Conservation (phyloP, 371 early-diverging fungal genomes). For the Syncephalis plumigaleata region DNA sequence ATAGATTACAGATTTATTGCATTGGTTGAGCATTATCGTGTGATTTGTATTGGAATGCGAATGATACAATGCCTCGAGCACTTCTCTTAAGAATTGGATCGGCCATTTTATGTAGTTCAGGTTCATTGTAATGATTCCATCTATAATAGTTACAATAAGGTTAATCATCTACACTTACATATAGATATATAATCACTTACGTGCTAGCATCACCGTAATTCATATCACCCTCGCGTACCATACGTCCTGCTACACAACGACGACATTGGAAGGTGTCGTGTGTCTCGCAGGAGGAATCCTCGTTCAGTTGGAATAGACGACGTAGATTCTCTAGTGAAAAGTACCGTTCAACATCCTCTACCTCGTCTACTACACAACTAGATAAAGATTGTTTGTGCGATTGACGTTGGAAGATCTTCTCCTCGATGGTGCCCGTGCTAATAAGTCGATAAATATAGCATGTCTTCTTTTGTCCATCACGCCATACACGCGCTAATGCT, state of each 20-base stretch:
- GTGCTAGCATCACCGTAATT: slow-evolving; percentile 10
- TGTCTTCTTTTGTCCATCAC: slow-evolving; percentile 90
- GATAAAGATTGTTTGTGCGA: slow-evolving; percentile 76
- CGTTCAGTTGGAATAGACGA: slow-evolving; percentile 69
- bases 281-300: slow-evolving; percentile 69
- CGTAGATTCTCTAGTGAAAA: slow-evolving; percentile 80
- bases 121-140: slow-evolving; percentile 78
- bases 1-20: too few relatives aligned
- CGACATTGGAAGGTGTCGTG: slow-evolving; percentile 92
- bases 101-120: slow-evolving; percentile 43
- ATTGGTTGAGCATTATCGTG: slow-evolving; percentile 12
- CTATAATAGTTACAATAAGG: slow-evolving; percentile 54
- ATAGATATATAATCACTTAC: slow-evolving; percentile 43
- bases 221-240: slow-evolving; percentile 36
- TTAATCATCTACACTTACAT: too few relatives aligned
- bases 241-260: slow-evolving; percentile 67
- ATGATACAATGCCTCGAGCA: slow-evolving; percentile 51
- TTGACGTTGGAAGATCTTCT: slow-evolving; percentile 94
- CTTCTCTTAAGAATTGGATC: slow-evolving; percentile 62
- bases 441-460: slow-evolving; percentile 93
- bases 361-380: slow-evolving; percentile 89
- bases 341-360: slow-evolving; percentile 76
- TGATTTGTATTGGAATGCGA: slow-evolving; percentile 82
- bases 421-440: slow-evolving; percentile 91
- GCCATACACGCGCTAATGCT: slow-evolving; percentile 91